Base-by-base conservation (phyloP, 83 land plant species). In the Thuja plicata region DNA sequence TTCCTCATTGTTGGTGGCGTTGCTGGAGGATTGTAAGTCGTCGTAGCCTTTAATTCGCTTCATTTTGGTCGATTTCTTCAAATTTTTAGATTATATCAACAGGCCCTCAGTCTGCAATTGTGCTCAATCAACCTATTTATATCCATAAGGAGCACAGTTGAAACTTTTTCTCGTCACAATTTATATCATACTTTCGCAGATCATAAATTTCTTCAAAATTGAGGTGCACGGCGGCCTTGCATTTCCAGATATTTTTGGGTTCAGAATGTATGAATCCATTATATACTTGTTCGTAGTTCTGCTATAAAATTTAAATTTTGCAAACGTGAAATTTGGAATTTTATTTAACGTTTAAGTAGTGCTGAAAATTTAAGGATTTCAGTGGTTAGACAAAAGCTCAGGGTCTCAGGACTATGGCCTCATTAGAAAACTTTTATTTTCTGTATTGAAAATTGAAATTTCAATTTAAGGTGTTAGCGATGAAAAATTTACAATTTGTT, bases 21-120 rank as follows among this genome's bases (percentile, higher is more conserved):
- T 88, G 99, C 99, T 17, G 99, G 99, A 8, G 99, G 98, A 92
- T 94, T 96, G 99, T 97, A 90, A 94, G 97, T 89, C 57, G 37
- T 62, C n/a, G 13, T 52, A 15, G 32, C 3, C 43, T 19, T 70
- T 9, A 54, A 3, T 60, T 8, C 5, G 70, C 27, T 60, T 40
- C 13, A 40, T 80, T 80, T 34, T 40, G 8, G 16, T 35, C 24
- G 57, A 54, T 54, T 54, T 54, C 12, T 54, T 54, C 2, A 54
- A 15, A 54, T 15, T 15, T 54, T 54, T 54, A 54, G 57, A 54
- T 54, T 16, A 54, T 54, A 15, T 54, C 4, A 54, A 15, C 4
- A 54, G 57, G 17, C 16, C 57, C 57, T 54, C 57, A 15, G 57
- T 54, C 3, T 54, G 19, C 17, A 16, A 16, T 16, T 54, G n/a